Percentiles rank a stretch among this genome's conserved stretches.
Conservation (phyloP, 305 asterid species). For the Petunia hybrid region DNA sequence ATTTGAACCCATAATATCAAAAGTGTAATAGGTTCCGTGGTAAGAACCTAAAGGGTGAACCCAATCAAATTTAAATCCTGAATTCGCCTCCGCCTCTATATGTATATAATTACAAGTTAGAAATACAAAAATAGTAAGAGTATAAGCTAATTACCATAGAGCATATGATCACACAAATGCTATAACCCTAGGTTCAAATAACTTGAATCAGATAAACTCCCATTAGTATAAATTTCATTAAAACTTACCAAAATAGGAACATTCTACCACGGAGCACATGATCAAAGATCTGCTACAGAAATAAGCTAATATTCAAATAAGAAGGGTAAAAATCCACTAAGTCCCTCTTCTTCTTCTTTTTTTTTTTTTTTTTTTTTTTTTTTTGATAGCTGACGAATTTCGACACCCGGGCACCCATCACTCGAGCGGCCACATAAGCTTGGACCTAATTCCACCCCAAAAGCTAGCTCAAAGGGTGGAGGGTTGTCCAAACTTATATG, state of each 20-base stretch:
- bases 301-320: neutral
- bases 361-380: too few relatives aligned
- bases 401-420: too few relatives aligned
- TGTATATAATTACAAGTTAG: neutral
- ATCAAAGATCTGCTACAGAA: neutral
- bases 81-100: neutral
- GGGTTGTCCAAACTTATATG: too few relatives aligned
- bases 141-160: neutral
- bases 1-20: too few relatives aligned
- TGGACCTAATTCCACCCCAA: too few relatives aligned
- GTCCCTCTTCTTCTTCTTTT: neutral
- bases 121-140: neutral
- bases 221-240: slow-evolving; percentile 12
- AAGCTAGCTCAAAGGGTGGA: too few relatives aligned
- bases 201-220: neutral
- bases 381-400: too few relatives aligned
- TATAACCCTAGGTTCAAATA: slow-evolving; percentile 2
- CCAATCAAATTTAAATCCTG: too few relatives aligned
- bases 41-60: too few relatives aligned
- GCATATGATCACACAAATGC: neutral
- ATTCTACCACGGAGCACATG: neutral
- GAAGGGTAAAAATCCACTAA: neutral
- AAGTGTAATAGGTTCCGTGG: too few relatives aligned
- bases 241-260: neutral
- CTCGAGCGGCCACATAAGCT: too few relatives aligned